Base-by-base conservation (phyloP, 1,139 yeast genomes). In the Zygoascus sp. region DNA sequence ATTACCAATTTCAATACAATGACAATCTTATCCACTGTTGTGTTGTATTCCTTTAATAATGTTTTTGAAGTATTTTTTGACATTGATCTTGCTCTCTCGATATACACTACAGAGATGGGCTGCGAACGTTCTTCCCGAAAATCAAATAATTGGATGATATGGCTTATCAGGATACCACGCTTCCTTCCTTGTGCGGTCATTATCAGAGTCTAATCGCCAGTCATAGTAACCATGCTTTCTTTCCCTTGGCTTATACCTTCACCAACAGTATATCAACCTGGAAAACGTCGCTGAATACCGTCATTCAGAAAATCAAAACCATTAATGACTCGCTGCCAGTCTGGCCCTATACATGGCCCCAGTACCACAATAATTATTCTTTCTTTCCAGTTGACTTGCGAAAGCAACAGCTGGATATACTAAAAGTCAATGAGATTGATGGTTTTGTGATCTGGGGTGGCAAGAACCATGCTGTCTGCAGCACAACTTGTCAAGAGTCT, bases 341-440 rank as follows among this genome's bases (percentile, higher is more conserved):
- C 30, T 45, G 42, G 42, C 48, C 48, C 17, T 45, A 45, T 32
- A 45, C 46, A 3, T 45, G 48, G 48, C 48, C 48, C 7, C 48
- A 45, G 22, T 42, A 42, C 22, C 48, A 45, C 35, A 16, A 15
- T 23, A 35, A 19, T 30, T 45, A 45, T 22, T 6, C 17, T 2
- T 45, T 45, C 32, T 28, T 42, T 30, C 48, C 48, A 2, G 48
- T 42, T 5, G 45, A 42, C 7, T 38, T 32, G 11, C 42, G 48
- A 46, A 38, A 42, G 16, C 25, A 10, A 2, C 32, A 45, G 37
- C 37, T 45, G 32, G n/a, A 35, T 15, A 25, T 35, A 25, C 25
- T 45, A 2, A 22, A 35, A 9, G 27, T 2, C 11, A 22, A 42
- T 2, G 38, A 19, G 5, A 10, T 45, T n/a, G 32, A 45, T 20